Evolutionary conservation across 306 rosid species (phyloP), one percentile per base, ranked within the genome.

Genomic region (Sicyos baderoa): DNA sequence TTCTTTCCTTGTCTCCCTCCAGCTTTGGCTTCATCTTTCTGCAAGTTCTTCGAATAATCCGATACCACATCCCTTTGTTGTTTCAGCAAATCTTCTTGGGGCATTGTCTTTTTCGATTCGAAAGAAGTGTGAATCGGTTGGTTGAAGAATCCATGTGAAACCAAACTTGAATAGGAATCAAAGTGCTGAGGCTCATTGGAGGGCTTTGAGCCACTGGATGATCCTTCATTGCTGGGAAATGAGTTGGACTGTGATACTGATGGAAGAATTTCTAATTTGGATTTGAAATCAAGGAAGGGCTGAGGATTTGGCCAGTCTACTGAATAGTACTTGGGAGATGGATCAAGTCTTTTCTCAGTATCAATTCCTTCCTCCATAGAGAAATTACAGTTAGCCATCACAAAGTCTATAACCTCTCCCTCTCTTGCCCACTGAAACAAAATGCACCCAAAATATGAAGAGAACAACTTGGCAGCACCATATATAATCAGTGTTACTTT

Each of bases 371-470:
- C 77, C 52, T 83, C 81, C 57, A 82, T 22, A 60, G 84, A 63
- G 78, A 74, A 18, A 59, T 70, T 80, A 44, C 78, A 82, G 9
- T 76, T 77, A 48, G 85, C 80, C 72, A 76, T 73, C 66, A 91
- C 76, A 44, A 75, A 76, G 75, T 89, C 87, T 68, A 88, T 21
- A 73, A 77, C 66, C 65, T 72, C 79, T 64, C 59, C 74, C 45
- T 88, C 87, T 74, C 75, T 79, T 35, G 89, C 84, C 15, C 86
- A 49, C 97, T 91, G 87, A 72, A 68, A 76, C 23, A 63, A 76
- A 79, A 74, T 74, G 37, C 62, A 63, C 17, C 54, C 27, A 18
- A 55, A 49, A 44, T 70, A 50, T 70, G 57, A 54, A 77, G 49
- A 50, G 52, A 55, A 42, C 18, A 64, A 22, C 23, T 22, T 55